A percentile compares a stretch with the other conserved stretches of the same genome.
Conservation (phyloP, 2,329 filamentous ascomycete genomes). For the Rutstroemia sydowiana region DNA sequence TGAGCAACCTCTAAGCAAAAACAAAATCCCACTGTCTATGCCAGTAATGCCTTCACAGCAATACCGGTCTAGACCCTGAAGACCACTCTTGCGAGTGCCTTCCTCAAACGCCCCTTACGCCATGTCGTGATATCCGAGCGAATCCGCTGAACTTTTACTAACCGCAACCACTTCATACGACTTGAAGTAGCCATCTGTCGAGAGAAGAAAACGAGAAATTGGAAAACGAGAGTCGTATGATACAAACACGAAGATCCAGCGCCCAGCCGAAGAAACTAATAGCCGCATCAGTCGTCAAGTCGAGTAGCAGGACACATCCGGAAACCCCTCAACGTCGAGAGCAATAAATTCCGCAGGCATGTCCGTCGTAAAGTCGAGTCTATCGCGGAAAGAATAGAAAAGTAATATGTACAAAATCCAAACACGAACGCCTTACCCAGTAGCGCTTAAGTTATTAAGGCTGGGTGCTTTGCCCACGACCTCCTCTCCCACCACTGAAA, state of each 20-base stretch:
- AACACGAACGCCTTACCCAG: slow-evolving; percentile 12
- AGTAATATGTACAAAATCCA: slow-evolving; percentile 30
- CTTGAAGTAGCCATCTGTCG: slow-evolving; percentile 18
- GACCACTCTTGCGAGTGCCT: slow-evolving; percentile 22
- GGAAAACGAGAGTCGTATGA: slow-evolving; percentile 29
- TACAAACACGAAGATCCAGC: slow-evolving; percentile 27
- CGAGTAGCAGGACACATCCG: slow-evolving; percentile 11
- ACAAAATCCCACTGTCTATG: slow-evolving; percentile 25
- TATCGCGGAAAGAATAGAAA: slow-evolving; percentile 26
- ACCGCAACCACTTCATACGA: slow-evolving; percentile 25
- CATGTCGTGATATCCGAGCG: slow-evolving; percentile 28
- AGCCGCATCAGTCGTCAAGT: slow-evolving; percentile 16
- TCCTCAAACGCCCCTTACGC: slow-evolving; percentile 24
- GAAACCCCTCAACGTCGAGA: slow-evolving; percentile 16
- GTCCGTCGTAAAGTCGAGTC: slow-evolving; percentile 20
- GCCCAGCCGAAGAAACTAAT: slow-evolving; percentile 16
- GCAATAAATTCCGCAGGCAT: slow-evolving; percentile 16
- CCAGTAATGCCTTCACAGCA: slow-evolving; percentile 26
- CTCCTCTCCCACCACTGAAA: slow-evolving; percentile 27
- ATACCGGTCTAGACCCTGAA: slow-evolving; percentile 22
- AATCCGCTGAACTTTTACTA: slow-evolving; percentile 29
- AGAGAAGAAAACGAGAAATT: slow-evolving; percentile 12
- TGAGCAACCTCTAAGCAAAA: slow-evolving; percentile 20
- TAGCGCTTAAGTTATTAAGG: slow-evolving; percentile 22
- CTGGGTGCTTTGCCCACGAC: slow-evolving; percentile 26